Conservation (phyloP, 2,329 filamentous ascomycete genomes). For the Thelonectria blattea region DNA sequence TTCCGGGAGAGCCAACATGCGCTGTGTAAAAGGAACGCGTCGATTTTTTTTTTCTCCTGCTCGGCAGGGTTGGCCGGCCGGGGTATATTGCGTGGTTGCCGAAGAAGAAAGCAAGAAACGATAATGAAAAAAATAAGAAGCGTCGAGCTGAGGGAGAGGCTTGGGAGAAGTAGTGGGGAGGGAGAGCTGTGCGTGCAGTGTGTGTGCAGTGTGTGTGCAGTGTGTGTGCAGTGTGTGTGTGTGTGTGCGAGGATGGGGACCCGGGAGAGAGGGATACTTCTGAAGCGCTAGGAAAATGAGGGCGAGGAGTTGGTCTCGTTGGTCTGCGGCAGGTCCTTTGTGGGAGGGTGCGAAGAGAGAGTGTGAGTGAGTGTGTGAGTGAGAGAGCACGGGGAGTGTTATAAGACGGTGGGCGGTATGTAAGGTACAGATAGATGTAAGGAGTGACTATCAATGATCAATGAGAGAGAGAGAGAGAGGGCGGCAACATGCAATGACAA, state of each 20-base stretch:
- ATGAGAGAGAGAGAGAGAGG: no score
- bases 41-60: conserved; percentile 24
- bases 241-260: conserved; percentile 9
- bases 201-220: background rate
- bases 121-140: conserved; percentile 22
- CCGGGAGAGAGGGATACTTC: conserved; percentile 21
- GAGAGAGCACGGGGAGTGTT: conserved; percentile 32
- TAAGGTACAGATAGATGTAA: conserved; percentile 26
- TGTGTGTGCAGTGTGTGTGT: no score
- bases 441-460: conserved; percentile 38
- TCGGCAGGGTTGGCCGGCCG: conserved; percentile 22
- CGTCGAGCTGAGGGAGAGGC: conserved; percentile 22
- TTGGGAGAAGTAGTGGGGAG: conserved; percentile 16
- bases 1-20: conserved; percentile 38
- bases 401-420: conserved; percentile 30
- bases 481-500: conserved; percentile 29
- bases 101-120: conserved; percentile 21
- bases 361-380: conserved; percentile 23
- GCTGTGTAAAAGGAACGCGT: conserved; percentile 33
- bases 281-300: conserved; percentile 30
- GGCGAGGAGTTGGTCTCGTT: conserved; percentile 36
- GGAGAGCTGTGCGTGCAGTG: background rate
- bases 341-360: conserved; percentile 3
- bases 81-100: conserved; percentile 30
- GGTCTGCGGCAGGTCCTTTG: conserved; percentile 16